Evolutionary conservation across 192 early-diverging fungal genomes (phyloP).

Genomic region (Kappamyces sp.): DNA sequence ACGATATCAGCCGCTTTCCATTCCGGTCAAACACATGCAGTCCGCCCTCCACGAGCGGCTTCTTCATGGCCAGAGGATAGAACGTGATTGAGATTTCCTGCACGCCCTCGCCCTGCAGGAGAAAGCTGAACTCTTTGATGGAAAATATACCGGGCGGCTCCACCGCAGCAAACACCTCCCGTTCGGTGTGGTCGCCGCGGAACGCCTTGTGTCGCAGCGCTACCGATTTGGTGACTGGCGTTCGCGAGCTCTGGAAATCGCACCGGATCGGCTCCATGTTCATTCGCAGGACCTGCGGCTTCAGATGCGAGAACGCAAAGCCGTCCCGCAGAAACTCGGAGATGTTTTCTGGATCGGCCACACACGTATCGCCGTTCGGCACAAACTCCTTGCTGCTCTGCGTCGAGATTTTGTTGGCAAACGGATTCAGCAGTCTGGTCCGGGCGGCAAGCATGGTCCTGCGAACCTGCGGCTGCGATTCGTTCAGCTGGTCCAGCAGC

Average conservation of each 20-base stretch:
- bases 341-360: constrained; percentile 47
- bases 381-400: background rate
- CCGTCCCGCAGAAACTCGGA: constrained; percentile 42
- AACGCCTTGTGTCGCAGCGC: constrained; percentile 45
- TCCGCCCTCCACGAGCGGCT: constrained; percentile 36
- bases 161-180: constrained; percentile 52
- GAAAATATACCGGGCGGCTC: constrained; percentile 49
- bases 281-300: constrained; percentile 34
- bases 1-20: constrained; percentile 44
- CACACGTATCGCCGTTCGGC: background rate
- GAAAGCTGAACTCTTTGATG: constrained; percentile 39
- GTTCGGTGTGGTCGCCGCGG: constrained; percentile 51
- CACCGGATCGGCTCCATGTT: constrained; percentile 38
- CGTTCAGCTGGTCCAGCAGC: background rate
- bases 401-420: constrained; percentile 4
- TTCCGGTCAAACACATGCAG: constrained; percentile 49
- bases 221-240: constrained; percentile 39
- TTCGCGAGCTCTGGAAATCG: constrained; percentile 49
- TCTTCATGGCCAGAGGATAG: constrained; percentile 42
- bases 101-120: constrained; percentile 52
- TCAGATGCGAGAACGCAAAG: constrained; percentile 40
- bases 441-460: constrained; percentile 4
- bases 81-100: constrained; percentile 45
- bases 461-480: background rate
- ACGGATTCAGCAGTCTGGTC: background rate